Evolutionary conservation across 2,329 filamentous ascomycete genomes (phyloP), one percentile per base, ranked within the genome.

Genomic region (Arthrocladium fulminans): DNA sequence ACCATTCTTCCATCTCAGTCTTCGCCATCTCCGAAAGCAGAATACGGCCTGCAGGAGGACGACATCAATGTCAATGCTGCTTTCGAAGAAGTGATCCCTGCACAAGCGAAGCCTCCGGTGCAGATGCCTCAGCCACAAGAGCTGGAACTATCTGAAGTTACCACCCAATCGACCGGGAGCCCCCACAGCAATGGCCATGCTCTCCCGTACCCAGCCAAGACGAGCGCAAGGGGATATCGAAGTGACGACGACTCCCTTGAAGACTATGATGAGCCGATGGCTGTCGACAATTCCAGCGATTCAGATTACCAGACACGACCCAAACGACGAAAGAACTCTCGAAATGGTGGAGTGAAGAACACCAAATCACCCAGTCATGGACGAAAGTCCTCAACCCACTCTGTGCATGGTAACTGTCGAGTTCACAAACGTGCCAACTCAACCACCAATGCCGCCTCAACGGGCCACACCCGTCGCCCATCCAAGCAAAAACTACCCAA

Each of bases 41-140:
- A 42, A n/a, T 27, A n/a, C 8, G 20, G 27, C n/a, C n/a, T n/a
- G 13, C 39, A 42, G n/a, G 20, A 25, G 13, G 22, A 42, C 39
- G 22, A 27, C 13, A 42, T 8, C 3, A 23, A 4, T 17, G 13
- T 42, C 10, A 25, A n/a, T 4, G 3, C 6, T 27, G 13, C 20
- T 3, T 42, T 27, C 22, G 22, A 25, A 3, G 39, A 42, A 10
- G 39, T 27, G 20, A n/a, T 27, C 13, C n/a, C n/a, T n/a, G 37
- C 23, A 10, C 39, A 27, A 12, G 12, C 12, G 39, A 25, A 22
- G 12, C 27, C 39, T 10, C 39, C 22, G 19, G n/a, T 42, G n/a
- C 45, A 48, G 45, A 53, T 53, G 40, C 30, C 43, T 30, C 47
- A 51, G n/a, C 54, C 54, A 5, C 45, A 53, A 39, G 54, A 55